Evolutionary conservation across 768 basidiomycete species (phyloP).

Genomic region (Boletus subcaerulescens): DNA sequence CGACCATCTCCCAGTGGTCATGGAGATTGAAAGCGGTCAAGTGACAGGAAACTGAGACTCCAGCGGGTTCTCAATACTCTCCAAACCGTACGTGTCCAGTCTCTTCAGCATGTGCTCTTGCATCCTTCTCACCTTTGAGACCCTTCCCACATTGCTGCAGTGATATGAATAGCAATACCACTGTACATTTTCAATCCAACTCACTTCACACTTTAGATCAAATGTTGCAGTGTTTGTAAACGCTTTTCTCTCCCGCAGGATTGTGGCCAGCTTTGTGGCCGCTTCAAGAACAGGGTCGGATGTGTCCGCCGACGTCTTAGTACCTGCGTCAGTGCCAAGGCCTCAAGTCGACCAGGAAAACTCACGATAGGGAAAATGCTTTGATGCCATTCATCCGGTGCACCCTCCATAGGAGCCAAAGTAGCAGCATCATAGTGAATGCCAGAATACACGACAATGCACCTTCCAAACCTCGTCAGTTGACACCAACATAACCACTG

Average conservation of each 20-base stretch:
- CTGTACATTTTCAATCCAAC: conserved; percentile 12
- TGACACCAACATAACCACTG: not conserved
- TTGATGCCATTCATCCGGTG: conserved; percentile 86
- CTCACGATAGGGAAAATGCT: conserved; percentile 70
- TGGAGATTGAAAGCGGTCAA: conserved; percentile 61
- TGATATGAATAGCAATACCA: conserved; percentile 4
- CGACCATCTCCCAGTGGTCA: conserved; percentile 77
- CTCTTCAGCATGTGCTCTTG: conserved; percentile 79
- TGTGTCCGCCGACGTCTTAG: conserved; percentile 32
- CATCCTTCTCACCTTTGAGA: conserved; percentile 92
- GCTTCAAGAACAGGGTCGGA: conserved; percentile 59
- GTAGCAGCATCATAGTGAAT: conserved; percentile 96
- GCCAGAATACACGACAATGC: conserved; percentile 87
- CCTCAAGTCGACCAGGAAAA: not conserved
- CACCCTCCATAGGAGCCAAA: conserved; percentile 71
- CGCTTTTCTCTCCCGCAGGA: conserved; percentile 72
- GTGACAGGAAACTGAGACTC: conserved; percentile 19
- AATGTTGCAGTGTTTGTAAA: conserved; percentile 93
- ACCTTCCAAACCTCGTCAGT: conserved; percentile 36
- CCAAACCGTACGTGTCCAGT: conserved; percentile 87
- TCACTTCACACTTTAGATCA: conserved; percentile 82
- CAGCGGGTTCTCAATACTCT: conserved; percentile 51
- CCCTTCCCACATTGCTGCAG: conserved; percentile 74
- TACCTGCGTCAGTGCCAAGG: conserved; percentile 24
- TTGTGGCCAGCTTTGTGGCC: conserved; percentile 66